Percentiles rank a stretch among this genome's conserved stretches.
Evolutionary conservation across 1,284 basidiomycete genomes (phyloP).

Genomic region (Trametes hirsuta): DNA sequence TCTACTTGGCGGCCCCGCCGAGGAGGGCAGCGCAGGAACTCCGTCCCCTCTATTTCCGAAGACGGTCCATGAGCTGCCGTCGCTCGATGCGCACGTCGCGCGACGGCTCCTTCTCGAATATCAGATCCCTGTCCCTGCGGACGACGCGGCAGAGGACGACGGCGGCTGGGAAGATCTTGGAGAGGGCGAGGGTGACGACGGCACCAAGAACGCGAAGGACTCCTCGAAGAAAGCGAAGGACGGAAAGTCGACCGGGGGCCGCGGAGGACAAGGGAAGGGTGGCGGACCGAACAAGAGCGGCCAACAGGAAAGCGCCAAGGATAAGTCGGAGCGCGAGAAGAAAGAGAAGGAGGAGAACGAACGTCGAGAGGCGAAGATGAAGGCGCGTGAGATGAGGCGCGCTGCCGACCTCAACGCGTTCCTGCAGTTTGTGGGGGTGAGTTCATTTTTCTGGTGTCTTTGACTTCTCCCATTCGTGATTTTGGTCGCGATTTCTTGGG

Average conservation of each 20-base stretch:
- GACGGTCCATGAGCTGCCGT: constrained; percentile 44
- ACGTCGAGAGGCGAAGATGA: neutral
- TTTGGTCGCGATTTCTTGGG: neutral
- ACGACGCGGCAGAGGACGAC: constrained; percentile 22
- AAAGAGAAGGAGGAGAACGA: constrained; percentile 34
- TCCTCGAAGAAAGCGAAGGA: constrained; percentile 2
- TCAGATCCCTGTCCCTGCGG: constrained; percentile 36
- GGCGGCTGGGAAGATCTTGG: neutral
- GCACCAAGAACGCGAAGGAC: too few species aligned
- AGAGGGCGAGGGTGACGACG: neutral
- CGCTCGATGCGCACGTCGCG: constrained; percentile 43
- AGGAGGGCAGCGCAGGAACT: constrained; percentile 20
- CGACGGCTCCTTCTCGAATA: constrained; percentile 46
- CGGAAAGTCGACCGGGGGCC: too few species aligned
- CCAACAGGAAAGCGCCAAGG: too few species aligned
- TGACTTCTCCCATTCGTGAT: neutral
- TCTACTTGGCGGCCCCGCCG: neutral
- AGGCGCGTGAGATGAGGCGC: constrained; percentile 5
- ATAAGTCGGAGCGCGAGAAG: neutral
- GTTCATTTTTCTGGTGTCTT: constrained; percentile 19
- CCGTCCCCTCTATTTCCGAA: constrained; percentile 34
- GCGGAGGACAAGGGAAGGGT: too few species aligned
- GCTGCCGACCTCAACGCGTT: constrained; percentile 41
- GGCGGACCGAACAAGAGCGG: too few species aligned
- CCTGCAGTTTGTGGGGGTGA: constrained; percentile 51